Evolutionary conservation across 2,329 filamentous ascomycete genomes (phyloP), one percentile per base, ranked within the genome.

Genomic region (Orbilia oligospora): DNA sequence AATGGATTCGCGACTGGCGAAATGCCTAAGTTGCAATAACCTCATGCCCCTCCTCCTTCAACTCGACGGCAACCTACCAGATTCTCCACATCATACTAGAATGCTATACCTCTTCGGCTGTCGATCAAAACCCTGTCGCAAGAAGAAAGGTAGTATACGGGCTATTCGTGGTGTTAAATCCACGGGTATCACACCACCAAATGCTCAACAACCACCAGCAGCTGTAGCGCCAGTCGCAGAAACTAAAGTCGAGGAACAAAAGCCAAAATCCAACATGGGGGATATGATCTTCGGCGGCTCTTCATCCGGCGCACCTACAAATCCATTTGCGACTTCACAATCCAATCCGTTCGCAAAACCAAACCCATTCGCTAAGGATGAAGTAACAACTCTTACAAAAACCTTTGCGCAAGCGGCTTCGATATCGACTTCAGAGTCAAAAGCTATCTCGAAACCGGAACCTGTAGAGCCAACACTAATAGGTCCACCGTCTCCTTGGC

Each of bases 61-160:
- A 84, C 88, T 99, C 30, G 93, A 99, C 84, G 94, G 90, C 82
- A 94, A 97, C 83, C 88, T 98, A 2, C 94, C 94, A 14, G 92
- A 95, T 70, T 88, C 90, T 61, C 92, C 94, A 0, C 90, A 91
- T 71, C 93, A 98, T 84, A 93, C 97, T 83, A 88, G 96, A 81
- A 90, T 95, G 79, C 84, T 99, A 18, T 98, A 97, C 83, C 87
- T 99, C 12, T 94, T 97, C 84, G 89, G 89, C 18, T 99, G 96
- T 84, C 89, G 90, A 76, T 88, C 89, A 81, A 93, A 92, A 84
- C 87, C 89, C 10, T 99, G 96, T 83, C 89, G 92, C 82, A 88
- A 94, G 80, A 95, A 93, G 82, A 88, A 91, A 20, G 96, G 96
- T 0, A 95, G 92, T 83, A 88, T 97, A 72, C 89, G 94, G 30